These are phyloP conservation scores for Amesomyces nigricolor DNA, from an alignment of 2,329 filamentous ascomycete species.

Conservation along the genomic window DNA sequence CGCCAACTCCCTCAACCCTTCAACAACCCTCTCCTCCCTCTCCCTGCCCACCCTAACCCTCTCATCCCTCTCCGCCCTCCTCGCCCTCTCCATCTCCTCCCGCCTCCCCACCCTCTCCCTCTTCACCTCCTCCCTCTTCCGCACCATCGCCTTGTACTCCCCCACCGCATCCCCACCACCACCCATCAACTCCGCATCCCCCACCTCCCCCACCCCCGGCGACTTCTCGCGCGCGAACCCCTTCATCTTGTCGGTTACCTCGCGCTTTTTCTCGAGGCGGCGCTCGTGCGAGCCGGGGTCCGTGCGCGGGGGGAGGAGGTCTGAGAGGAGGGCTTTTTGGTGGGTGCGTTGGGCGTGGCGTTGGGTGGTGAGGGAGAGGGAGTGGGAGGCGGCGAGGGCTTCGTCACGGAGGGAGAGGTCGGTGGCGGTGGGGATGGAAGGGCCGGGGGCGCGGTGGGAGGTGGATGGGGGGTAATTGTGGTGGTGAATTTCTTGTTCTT, in stretches of 20 bases:
- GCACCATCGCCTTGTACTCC: constrained; percentile 63
- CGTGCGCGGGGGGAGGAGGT: constrained; percentile 67
- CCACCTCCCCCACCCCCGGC: constrained; percentile 54
- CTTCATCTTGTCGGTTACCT: constrained; percentile 65
- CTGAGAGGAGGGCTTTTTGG: constrained; percentile 71
- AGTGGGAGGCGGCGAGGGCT: constrained; percentile 40
- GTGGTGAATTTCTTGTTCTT: constrained; percentile 33
- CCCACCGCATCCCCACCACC: constrained; percentile 53
- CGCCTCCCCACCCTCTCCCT: constrained; percentile 75
- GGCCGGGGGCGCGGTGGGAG: constrained; percentile 34
- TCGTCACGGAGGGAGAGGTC: constrained; percentile 49
- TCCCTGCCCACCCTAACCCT: constrained; percentile 61
- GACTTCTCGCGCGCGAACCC: constrained; percentile 62
- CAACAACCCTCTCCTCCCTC: constrained; percentile 81
- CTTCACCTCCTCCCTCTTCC: constrained; percentile 65
- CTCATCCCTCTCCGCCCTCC: constrained; percentile 74
- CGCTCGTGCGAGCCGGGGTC: constrained; percentile 79
- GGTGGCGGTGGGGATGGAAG: constrained; percentile 64
- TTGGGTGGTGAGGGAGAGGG: constrained; percentile 52
- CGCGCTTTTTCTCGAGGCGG: constrained; percentile 72
- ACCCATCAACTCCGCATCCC: constrained; percentile 74
- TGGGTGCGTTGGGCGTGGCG: constrained; percentile 56
- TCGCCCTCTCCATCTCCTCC: constrained; percentile 73
- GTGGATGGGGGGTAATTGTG: neutral
- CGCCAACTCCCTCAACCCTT: constrained; percentile 72